Evolutionary conservation across 306 rosid species (phyloP).

Genomic region (Sindora glabra): DNA sequence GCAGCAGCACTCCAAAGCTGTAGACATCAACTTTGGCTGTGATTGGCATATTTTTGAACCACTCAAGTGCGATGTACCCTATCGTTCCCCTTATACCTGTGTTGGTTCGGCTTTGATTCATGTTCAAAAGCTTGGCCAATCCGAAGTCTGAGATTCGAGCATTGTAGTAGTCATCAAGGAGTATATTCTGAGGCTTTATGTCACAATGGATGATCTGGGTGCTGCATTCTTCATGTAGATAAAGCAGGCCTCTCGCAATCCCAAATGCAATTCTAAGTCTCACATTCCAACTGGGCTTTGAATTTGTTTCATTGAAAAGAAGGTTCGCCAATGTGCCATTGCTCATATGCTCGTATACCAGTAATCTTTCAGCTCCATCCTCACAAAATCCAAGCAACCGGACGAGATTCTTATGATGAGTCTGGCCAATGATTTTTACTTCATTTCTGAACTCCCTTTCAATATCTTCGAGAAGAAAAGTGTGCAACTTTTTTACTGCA

Average conservation of each 20-base stretch:
- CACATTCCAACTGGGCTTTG: constrained; percentile 4
- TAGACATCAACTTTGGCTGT: constrained; percentile 17
- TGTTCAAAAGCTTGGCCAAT: constrained; percentile 24
- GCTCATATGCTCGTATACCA: constrained; percentile 14
- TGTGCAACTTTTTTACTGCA: constrained; percentile 40
- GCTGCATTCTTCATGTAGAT: constrained; percentile 23
- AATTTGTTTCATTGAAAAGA: constrained; percentile 20
- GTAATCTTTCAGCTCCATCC: background rate
- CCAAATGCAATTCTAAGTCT: constrained; percentile 17
- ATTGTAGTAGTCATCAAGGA: background rate
- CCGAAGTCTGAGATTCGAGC: constrained; percentile 15
- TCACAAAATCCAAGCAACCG: constrained; percentile 14
- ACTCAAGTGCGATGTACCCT: constrained; percentile 22
- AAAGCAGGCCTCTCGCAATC: constrained; percentile 18
- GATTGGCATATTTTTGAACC: constrained; percentile 13
- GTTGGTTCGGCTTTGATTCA: background rate
- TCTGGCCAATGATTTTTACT: background rate
- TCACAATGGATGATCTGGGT: constrained; percentile 16
- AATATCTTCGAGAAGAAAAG: constrained; percentile 14
- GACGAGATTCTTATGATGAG: constrained; percentile 12
- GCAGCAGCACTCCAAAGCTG: constrained; percentile 17
- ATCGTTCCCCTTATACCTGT: constrained; percentile 3
- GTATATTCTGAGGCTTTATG: constrained; percentile 28
- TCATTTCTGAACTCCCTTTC: constrained; percentile 39
- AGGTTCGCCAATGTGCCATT: constrained; percentile 16